Evolutionary conservation across 1,284 basidiomycete species (phyloP).

Genomic region (Trichosporon asahii): DNA sequence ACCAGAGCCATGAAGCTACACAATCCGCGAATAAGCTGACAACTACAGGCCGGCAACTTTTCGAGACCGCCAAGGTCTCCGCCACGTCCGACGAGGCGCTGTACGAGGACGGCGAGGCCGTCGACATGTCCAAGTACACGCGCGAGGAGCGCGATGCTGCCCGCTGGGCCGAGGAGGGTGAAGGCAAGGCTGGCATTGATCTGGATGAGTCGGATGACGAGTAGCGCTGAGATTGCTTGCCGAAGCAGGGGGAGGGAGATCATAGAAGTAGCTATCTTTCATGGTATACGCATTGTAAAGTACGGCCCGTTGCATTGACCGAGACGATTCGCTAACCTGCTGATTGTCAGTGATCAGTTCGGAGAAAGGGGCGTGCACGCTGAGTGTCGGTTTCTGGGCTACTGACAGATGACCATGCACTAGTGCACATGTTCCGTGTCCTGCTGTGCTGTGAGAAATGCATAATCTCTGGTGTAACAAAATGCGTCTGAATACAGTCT

Average conservation of each 20-base stretch:
- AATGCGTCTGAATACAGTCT: slow-evolving; percentile 9
- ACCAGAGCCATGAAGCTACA: no score
- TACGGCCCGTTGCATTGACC: no score
- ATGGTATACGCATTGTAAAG: slow-evolving; percentile 1
- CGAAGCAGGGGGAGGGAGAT: no score
- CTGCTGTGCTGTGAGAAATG: background rate
- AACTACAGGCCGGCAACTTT: slow-evolving; percentile 77
- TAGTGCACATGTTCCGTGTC: background rate
- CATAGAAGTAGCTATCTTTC: slow-evolving; percentile 1
- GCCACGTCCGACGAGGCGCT: slow-evolving; percentile 67
- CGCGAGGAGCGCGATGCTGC: slow-evolving; percentile 61
- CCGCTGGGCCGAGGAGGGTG: slow-evolving; percentile 63
- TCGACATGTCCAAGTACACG: slow-evolving; percentile 83
- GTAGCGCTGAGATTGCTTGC: no score
- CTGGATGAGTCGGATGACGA: slow-evolving; percentile 22
- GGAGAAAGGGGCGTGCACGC: no score
- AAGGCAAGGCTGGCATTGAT: slow-evolving; percentile 33
- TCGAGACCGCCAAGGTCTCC: slow-evolving; percentile 72
- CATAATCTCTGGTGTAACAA: slow-evolving; percentile 2
- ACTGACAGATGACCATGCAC: background rate
- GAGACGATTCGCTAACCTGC: no score
- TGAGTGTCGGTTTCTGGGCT: no score
- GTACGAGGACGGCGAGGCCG: slow-evolving; percentile 75
- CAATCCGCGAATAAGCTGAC: background rate
- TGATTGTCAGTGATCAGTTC: no score